Base-by-base conservation (phyloP, 345 rosid species). In the Mangifera indica region DNA sequence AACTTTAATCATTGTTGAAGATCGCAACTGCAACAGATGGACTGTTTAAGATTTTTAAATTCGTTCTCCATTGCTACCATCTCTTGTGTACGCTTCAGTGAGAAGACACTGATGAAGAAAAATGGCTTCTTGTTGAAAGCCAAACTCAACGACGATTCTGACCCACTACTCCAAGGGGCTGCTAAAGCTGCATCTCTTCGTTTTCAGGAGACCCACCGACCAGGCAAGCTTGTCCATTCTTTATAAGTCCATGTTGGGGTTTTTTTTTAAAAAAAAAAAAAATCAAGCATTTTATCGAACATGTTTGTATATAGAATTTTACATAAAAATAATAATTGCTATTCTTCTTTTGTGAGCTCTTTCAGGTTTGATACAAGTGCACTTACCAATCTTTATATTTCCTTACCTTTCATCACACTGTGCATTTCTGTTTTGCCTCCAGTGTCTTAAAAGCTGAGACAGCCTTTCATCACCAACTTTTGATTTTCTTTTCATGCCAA, bases 171-270 rank as follows among this genome's bases (percentile, higher is more conserved):
- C 72, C 87, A 81, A 54, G 77, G 90, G 29, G 92, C 98, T 63
- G 46, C 85, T 14, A 7, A 72, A 45, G 85, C 89, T 10, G 98
- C 96, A 45, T 86, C 92, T 54, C 87, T 90, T 69, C 96, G 99
- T 67, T 85, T 89, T 18, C 92, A 78, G 78, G 98, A 94, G 84
- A 90, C 92, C 60, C 87, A 81, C 60, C 84, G 86, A 58, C 83
- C 88, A 51, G 93, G 98, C 59, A 82, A 78, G 60, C 67, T 54
- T 49, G 13, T 20, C 40, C 7, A 18, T 18, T 56, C 34, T 70
- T 10, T 18, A 12, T 63, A 7, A 42, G 20, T 11, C 7, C 29
- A 9, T n/a, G 0, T 7, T 44, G 45, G 24, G 0, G 25, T 32
- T 40, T 45, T 46, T 22, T 76, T 73, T 63, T 67, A 73, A n/a